phyloP scores from a whole-genome alignment of 768 basidiomycete species.

The Lepiota venenata region DNA sequence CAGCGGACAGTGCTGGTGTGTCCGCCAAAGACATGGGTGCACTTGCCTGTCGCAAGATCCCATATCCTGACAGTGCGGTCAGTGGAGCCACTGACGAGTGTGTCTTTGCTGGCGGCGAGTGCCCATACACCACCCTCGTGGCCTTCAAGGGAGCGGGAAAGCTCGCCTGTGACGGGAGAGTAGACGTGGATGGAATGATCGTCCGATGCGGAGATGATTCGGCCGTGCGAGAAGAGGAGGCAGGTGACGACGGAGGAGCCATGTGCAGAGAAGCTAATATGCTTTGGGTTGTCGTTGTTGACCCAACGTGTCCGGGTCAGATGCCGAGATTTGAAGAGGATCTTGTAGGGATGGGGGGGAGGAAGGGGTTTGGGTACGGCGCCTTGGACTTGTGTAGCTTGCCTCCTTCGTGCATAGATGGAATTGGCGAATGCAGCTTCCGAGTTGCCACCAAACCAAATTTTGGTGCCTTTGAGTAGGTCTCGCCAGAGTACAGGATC shows the following conservation, averaged over 20 bases:
- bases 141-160: constrained; percentile 73
- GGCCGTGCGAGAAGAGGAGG: constrained; percentile 89
- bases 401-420: constrained; percentile 59
- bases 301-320: constrained; percentile 75
- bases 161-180: constrained; percentile 77
- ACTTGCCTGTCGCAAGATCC: constrained; percentile 75
- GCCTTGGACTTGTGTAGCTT: constrained; percentile 29
- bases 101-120: constrained; percentile 82
- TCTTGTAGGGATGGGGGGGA: constrained; percentile 85
- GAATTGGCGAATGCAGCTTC: constrained; percentile 78
- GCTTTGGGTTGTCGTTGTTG: constrained; percentile 65
- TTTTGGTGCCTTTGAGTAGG: constrained; percentile 74
- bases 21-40: constrained; percentile 94
- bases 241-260: constrained; percentile 93
- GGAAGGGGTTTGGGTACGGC: constrained; percentile 49
- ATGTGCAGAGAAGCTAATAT: constrained; percentile 83
- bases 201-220: constrained; percentile 96
- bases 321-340: constrained; percentile 88
- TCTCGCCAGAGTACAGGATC: constrained; percentile 90
- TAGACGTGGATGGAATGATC: constrained; percentile 97
- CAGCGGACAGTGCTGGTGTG: constrained; percentile 97
- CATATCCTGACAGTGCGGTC: constrained; percentile 93
- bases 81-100: constrained; percentile 88
- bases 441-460: constrained; percentile 87
- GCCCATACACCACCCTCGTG: constrained; percentile 99